Conservation (phyloP, 2,329 filamentous ascomycete species). For the Rutstroemia sp. region DNA sequence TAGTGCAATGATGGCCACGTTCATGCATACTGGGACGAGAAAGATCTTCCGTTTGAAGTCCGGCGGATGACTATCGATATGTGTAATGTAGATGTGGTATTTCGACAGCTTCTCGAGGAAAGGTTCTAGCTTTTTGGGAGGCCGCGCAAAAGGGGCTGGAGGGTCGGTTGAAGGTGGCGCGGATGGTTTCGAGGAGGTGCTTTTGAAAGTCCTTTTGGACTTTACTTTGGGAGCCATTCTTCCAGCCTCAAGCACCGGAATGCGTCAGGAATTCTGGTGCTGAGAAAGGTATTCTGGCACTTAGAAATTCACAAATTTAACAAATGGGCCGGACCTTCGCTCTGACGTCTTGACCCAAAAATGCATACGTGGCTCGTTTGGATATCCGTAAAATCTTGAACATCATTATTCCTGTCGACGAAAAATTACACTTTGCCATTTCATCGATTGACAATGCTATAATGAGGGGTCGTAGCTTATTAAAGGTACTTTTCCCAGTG, state of each 20-base stretch:
- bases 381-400: slow-evolving; percentile 15
- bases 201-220: slow-evolving; percentile 24
- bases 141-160: slow-evolving; percentile 61
- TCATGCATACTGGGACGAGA: slow-evolving; percentile 69
- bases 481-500: slow-evolving; percentile 17
- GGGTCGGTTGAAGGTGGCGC: slow-evolving; percentile 24
- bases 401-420: background rate
- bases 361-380: background rate
- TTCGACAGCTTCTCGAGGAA: slow-evolving; percentile 61
- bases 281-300: background rate
- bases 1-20: slow-evolving; percentile 55
- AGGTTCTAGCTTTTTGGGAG: slow-evolving; percentile 53
- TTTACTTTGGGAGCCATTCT: slow-evolving; percentile 28
- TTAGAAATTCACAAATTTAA: background rate
- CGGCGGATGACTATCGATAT: slow-evolving; percentile 65
- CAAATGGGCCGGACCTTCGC: background rate
- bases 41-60: slow-evolving; percentile 80
- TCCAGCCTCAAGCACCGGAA: background rate
- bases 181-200: slow-evolving; percentile 11
- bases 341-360: background rate
- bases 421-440: slow-evolving; percentile 8
- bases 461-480: slow-evolving; percentile 26
- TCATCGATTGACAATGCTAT: slow-evolving; percentile 15
- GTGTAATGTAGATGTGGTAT: slow-evolving; percentile 72
- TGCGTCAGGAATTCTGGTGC: background rate